A percentile compares a stretch with the other conserved stretches of the same genome.
Conservation (phyloP, 2,329 filamentous ascomycete species). For the Ophioceras dolichostomum region DNA sequence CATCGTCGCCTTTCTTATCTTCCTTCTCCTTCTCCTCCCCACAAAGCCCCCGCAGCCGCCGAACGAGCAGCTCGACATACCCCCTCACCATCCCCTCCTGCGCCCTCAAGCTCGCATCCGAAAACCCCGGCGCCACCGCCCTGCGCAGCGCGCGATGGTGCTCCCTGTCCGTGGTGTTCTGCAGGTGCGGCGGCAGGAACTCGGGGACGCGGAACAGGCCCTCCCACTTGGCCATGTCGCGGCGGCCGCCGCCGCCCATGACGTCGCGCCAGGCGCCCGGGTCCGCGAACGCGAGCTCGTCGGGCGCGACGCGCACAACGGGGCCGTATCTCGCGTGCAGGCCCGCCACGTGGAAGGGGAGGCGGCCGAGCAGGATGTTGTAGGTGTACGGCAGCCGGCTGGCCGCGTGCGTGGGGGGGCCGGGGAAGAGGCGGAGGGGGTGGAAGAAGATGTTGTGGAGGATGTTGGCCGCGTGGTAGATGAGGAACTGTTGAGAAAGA, state of each 20-base stretch:
- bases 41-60: too few species aligned
- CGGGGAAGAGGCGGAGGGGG: constrained; percentile 18
- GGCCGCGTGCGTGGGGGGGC: constrained; percentile 14
- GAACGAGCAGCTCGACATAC: too few species aligned
- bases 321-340: constrained; percentile 17
- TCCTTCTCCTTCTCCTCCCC: too few species aligned
- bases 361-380: constrained; percentile 2
- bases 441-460: constrained; percentile 21
- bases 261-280: constrained; percentile 22
- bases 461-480: background rate
- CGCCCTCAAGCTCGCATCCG: too few species aligned
- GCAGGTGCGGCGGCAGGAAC: too few species aligned
- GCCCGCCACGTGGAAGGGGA: constrained; percentile 7
- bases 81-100: too few species aligned
- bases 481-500: too few species aligned
- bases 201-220: too few species aligned
- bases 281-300: constrained; percentile 26
- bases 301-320: constrained; percentile 26
- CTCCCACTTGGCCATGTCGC: too few species aligned
- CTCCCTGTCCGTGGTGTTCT: too few species aligned
- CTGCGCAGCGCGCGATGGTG: constrained; percentile 19
- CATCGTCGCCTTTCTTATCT: too few species aligned
- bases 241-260: constrained; percentile 15
- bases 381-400: constrained; percentile 5
- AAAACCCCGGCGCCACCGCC: constrained; percentile 21